phyloP scores from a whole-genome alignment of 1,139 yeast genomes.

The Yamadazyma friedrichii region DNA sequence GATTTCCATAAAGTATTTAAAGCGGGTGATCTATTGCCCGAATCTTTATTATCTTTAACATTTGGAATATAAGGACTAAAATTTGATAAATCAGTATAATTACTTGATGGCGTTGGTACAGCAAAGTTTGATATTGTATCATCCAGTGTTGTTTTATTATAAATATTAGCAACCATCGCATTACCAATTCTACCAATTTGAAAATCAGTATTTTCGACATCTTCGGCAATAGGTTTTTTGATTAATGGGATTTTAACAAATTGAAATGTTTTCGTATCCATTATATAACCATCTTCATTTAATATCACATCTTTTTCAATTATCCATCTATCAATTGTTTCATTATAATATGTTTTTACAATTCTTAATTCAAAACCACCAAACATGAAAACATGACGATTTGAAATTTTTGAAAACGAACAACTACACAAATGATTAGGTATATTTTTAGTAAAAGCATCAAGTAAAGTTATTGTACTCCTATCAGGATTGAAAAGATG shows the following conservation, averaged over 20 bases:
- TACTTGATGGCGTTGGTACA: slow-evolving; percentile 13
- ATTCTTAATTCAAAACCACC: slow-evolving; percentile 40
- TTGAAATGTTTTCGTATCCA: slow-evolving; percentile 31
- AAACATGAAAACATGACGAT: slow-evolving; percentile 37
- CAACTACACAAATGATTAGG: slow-evolving; percentile 33
- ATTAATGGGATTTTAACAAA: slow-evolving; percentile 30
- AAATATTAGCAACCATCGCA: slow-evolving; percentile 21
- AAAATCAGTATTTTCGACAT: slow-evolving; percentile 10
- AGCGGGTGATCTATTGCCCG: slow-evolving; percentile 4
- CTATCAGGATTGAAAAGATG: slow-evolving; percentile 31
- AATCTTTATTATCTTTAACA: slow-evolving; percentile 1
- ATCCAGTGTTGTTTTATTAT: slow-evolving; percentile 10
- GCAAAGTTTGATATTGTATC: slow-evolving; percentile 15
- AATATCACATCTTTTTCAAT: slow-evolving; percentile 30
- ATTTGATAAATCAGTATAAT: slow-evolving; percentile 13
- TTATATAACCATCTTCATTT: slow-evolving; percentile 38
- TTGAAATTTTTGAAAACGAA: slow-evolving; percentile 31
- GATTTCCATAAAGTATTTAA: slow-evolving; percentile 8
- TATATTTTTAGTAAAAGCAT: slow-evolving; percentile 19
- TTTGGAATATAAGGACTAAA: slow-evolving; percentile 16
- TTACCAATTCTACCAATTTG: slow-evolving; percentile 26
- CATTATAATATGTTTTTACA: slow-evolving; percentile 22
- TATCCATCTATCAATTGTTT: slow-evolving; percentile 35
- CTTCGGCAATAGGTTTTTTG: slow-evolving; percentile 14
- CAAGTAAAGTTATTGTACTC: slow-evolving; percentile 33